These are phyloP conservation scores for Penicillium sp. DNA, from an alignment of 2,329 filamentous ascomycete species.

Conservation along the genomic window DNA sequence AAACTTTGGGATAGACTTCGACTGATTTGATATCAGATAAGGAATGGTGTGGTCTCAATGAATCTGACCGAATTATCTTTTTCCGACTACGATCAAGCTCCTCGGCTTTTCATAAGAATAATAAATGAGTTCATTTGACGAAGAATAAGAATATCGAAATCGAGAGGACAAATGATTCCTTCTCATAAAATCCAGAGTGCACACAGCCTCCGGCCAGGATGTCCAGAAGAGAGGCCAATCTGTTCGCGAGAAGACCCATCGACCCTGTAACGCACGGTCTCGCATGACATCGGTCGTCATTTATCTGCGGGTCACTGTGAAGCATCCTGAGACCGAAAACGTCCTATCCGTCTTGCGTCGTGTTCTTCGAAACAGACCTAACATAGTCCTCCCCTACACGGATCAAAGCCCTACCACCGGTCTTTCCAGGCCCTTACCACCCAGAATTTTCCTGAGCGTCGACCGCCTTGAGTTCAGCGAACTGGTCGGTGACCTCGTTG, in stretches of 20 bases:
- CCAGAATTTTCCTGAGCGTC: background rate
- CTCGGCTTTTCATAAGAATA: background rate
- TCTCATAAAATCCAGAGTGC: too few relatives aligned
- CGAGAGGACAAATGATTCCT: too few relatives aligned
- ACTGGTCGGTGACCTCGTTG: background rate
- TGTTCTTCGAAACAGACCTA: background rate
- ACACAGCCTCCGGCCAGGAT: background rate
- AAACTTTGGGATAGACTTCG: background rate
- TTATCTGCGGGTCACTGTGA: background rate
- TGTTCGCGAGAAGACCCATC: background rate
- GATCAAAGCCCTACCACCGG: constrained; percentile 4
- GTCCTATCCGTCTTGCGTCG: background rate
- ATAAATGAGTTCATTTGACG: background rate
- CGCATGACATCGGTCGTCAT: background rate
- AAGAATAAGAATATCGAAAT: background rate
- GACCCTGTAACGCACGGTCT: background rate
- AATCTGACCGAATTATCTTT: too few relatives aligned
- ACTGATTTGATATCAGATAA: background rate
- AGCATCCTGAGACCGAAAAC: background rate
- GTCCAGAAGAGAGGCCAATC: constrained; percentile 2
- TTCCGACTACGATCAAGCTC: background rate
- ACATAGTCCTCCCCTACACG: background rate
- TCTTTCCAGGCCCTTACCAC: background rate
- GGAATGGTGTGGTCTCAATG: background rate
- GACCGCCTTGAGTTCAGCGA: background rate